phyloP scores from a whole-genome alignment of 768 basidiomycete genomes.

The Leccinum aurantiacum region DNA sequence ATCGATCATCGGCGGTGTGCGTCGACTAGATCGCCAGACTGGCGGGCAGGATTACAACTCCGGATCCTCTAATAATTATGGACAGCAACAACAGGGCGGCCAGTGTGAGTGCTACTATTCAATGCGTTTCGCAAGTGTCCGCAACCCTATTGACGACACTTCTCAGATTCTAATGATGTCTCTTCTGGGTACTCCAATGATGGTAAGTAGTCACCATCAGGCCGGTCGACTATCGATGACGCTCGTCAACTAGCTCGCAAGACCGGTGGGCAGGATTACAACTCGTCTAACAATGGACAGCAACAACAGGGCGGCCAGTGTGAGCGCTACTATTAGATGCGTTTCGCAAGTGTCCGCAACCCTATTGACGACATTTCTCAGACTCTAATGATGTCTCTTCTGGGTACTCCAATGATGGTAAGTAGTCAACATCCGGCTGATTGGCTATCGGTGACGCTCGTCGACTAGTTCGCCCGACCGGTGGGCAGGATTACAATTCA shows the following conservation, averaged over 20 bases:
- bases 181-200: not conserved
- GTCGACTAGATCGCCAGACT: slow-evolving; percentile 15
- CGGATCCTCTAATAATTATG: not conserved
- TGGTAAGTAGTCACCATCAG: not conserved
- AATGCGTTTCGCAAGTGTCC: not conserved
- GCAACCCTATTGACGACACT: not conserved
- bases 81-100: slow-evolving; percentile 23
- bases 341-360: not conserved
- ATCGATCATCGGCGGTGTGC: not conserved
- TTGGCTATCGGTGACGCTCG: slow-evolving; percentile 11
- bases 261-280: slow-evolving; percentile 68
- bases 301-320: slow-evolving; percentile 18
- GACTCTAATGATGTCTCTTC: not conserved
- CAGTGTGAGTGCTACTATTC: not conserved
- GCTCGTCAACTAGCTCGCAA: slow-evolving; percentile 38
- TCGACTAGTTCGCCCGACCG: slow-evolving; percentile 51
- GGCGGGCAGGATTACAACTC: not conserved
- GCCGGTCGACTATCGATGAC: slow-evolving; percentile 12
- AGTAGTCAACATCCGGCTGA: not conserved
- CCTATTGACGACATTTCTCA: not conserved
- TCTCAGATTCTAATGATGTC: not conserved
- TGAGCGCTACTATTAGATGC: not conserved
- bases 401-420: not conserved
- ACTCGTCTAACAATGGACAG: slow-evolving; percentile 49
- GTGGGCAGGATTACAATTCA: slow-evolving; percentile 40